These are phyloP conservation scores for Monilinia vaccinii-corymbosi DNA, from an alignment of 2,329 filamentous ascomycete genomes.

Conservation along the genomic window DNA sequence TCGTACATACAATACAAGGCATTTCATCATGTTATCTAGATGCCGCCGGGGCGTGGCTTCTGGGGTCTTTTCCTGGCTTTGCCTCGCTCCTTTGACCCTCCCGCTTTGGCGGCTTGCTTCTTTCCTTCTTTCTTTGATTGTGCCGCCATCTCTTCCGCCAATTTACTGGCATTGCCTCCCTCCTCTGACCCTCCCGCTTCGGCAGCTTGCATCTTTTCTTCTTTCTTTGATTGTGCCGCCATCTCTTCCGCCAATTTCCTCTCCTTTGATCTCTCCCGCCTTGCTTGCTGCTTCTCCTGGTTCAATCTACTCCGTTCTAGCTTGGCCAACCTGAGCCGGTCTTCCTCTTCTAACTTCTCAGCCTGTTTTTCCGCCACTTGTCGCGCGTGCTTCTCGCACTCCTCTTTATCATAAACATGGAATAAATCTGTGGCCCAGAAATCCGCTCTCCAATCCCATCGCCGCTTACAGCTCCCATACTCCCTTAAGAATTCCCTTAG, in stretches of 20 bases:
- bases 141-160: too few relatives aligned
- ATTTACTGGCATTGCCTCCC: neutral
- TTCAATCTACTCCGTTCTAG: neutral
- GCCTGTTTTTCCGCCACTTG: neutral
- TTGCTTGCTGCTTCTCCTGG: neutral
- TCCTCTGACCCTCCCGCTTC: neutral
- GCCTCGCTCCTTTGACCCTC: neutral
- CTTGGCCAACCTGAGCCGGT: neutral
- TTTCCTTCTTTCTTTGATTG: too few relatives aligned
- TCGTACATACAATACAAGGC: neutral
- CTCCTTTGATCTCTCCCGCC: too few relatives aligned
- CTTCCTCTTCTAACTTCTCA: neutral
- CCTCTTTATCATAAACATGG: neutral
- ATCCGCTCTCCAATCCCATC: constrained; percentile 1
- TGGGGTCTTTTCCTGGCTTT: neutral
- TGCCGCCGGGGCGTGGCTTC: neutral
- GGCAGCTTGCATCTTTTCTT: neutral
- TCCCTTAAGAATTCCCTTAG: neutral
- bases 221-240: too few relatives aligned
- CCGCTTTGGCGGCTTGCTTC: neutral
- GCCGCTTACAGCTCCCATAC: neutral
- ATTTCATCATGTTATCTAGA: neutral
- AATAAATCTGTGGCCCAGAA: constrained; percentile 9
- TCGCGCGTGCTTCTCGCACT: neutral
- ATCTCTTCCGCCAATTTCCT: neutral